Evolutionary conservation across 106 monocot species (phyloP), one percentile per base, ranked within the genome.

Genomic region (Amphibolis antarctica): DNA sequence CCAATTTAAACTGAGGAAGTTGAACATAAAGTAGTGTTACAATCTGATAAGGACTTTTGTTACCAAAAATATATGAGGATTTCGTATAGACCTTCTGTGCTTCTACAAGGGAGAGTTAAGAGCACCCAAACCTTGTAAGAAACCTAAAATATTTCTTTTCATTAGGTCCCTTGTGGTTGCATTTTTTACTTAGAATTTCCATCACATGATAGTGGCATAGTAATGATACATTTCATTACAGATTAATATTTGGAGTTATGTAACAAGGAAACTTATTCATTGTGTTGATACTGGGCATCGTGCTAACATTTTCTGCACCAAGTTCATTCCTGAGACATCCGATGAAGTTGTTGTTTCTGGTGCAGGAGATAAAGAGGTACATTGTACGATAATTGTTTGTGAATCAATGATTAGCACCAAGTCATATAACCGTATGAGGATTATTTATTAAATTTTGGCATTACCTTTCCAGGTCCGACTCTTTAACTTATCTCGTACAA

Each of bases 241-340:
- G 94, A 78, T 96, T 10, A 82, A 84, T 69, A 84, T 96, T 71
- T 96, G 94, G 89, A 96, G 74, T 60, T 96, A 96, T 54, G 36
- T 50, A 17, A 73, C 74, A 27, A 61, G 53, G 12, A 72, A 57
- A 44, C 79, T 96, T 36, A 58, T 79, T 17, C 79, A 86, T 55
- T 76, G 82, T 31, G 80, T 96, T 78, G 86, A 86, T 1, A 89
- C 79, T 49, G 94, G 94, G 10, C 94, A 96, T 77, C 75, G 81
- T 70, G 64, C 83, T 11, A 96, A 96, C 63, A 96, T 96, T 68
- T 96, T 96, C 74, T 96, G 94, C 76, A 86, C 94, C 24, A 89
- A 81, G 72, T 96, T 96, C 80, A 73, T 96, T 59, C 94, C 94
- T 26, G 94, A 96, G 68, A 96, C 94, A 57, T 69, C 66, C 53